Base-by-base conservation (phyloP, 2,329 filamentous ascomycete genomes). In the Fusarium sp. region DNA sequence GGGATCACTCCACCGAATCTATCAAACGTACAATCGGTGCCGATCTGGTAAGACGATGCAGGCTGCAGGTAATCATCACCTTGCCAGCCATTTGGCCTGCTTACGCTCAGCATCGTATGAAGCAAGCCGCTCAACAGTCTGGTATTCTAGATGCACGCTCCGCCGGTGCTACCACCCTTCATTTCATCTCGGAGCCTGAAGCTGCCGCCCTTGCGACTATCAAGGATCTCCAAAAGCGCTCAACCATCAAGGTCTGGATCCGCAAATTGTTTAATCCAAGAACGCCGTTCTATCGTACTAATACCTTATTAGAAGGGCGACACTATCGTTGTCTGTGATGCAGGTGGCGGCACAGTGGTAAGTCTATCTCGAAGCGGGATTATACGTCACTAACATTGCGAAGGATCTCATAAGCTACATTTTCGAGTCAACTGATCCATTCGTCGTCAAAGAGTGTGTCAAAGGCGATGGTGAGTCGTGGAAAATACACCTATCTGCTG, bases 81-180 rank as follows among this genome's bases (percentile, higher is more conserved):
- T 27, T 86, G 0, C 84, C 84, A 0, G 84, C 84, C 0, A 85
- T 85, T 5, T 86, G 84, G 83, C 80, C 81, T 0, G 67, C 77
- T 0, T 83, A 83, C 40, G 81, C 82, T 0, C 78, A 79, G 3
- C 35, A 64, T 0, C 52, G 75, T 0, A 85, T 86, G 83, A 71
- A 73, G 2, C 37, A 76, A 1, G 84, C 83, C 0, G 77, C 77
- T 0, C 32, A 64, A 0, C 12, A 56, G 1, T 81, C 84, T 0
- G 83, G 84, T 0, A 80, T 86, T 3, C 65, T 84, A 0, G 59
- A 72, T 0, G 0, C 35, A 0, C 75, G 80, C 0, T 8, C 55
- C 0, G 71, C 70, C 6, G 81, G 78, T 0, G 32, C 73, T 2
- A 84, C 84, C 0, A 71, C 50, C 0, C 53, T 84, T 9, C 53